phyloP scores from a whole-genome alignment of 2,329 filamentous ascomycete species.

The Verticillium isaacii region DNA sequence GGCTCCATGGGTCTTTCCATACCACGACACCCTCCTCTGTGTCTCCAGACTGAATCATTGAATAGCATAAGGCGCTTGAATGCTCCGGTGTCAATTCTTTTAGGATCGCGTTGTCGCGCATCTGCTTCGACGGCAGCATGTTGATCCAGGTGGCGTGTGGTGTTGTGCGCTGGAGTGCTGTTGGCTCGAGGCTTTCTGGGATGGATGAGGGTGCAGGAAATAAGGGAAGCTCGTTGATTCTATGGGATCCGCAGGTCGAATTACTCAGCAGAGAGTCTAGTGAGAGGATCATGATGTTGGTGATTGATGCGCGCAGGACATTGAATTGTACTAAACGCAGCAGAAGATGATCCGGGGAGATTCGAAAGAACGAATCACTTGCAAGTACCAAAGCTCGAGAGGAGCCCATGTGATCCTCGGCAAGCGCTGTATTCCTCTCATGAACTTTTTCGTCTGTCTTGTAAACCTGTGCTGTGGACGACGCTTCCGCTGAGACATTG shows the following conservation, averaged over 20 bases:
- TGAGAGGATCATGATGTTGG: not conserved
- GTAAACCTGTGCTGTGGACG: no score
- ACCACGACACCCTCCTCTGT: constrained; percentile 15
- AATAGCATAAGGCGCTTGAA: not conserved
- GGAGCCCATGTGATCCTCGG: no score
- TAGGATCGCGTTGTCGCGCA: not conserved
- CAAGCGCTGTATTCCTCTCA: no score
- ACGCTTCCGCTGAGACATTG: no score
- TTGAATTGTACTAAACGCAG: not conserved
- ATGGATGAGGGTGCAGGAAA: no score
- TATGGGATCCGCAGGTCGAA: not conserved
- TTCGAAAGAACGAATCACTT: no score
- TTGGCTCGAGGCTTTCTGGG: not conserved
- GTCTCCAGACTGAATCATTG: not conserved
- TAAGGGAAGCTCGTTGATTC: not conserved
- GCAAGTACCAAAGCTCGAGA: no score
- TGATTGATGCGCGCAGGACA: not conserved
- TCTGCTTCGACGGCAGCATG: not conserved
- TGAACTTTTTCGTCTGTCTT: no score
- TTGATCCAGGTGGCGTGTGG: not conserved
- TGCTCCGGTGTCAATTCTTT: not conserved
- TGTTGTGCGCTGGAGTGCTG: not conserved
- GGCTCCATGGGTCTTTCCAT: constrained; percentile 34
- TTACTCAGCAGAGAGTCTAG: not conserved
- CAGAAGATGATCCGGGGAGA: not conserved